These are phyloP conservation scores for Astrocystis sublimbata DNA, from an alignment of 495 filamentous ascomycete species.

Conservation along the genomic window DNA sequence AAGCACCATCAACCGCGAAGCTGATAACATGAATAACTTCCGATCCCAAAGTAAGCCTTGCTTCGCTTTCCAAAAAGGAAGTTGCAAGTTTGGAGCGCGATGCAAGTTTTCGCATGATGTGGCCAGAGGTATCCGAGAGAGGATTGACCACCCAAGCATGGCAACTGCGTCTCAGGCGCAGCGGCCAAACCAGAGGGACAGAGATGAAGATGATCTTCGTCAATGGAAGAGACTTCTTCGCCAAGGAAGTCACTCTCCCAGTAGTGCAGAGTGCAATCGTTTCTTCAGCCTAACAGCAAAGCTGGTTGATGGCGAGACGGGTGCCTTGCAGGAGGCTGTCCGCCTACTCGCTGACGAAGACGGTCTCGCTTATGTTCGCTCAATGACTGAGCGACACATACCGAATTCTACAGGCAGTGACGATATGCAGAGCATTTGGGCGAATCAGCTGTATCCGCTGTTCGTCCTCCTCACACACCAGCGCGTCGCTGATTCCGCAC, in stretches of 20 bases:
- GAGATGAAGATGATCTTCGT: constrained; percentile 23
- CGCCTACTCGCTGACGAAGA: constrained; percentile 35
- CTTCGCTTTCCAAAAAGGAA: constrained; percentile 12
- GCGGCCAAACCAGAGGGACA: background rate
- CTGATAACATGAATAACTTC: background rate
- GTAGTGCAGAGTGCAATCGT: constrained; percentile 8
- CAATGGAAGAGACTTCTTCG: constrained; percentile 33
- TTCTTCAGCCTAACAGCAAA: constrained; percentile 38
- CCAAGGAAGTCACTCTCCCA: constrained; percentile 16
- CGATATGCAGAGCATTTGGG: constrained; percentile 24
- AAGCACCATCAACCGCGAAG: background rate
- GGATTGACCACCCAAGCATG: background rate
- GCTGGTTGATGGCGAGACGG: constrained; percentile 37
- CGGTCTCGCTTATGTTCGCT: constrained; percentile 37
- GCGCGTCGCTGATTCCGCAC: constrained; percentile 32
- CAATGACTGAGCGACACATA: constrained; percentile 33
- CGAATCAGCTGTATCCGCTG: constrained; percentile 27
- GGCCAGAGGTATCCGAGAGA: background rate
- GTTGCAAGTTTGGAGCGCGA: constrained; percentile 21
- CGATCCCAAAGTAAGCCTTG: background rate
- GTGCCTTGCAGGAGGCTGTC: constrained; percentile 36
- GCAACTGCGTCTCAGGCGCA: constrained; percentile 8
- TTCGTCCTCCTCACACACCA: constrained; percentile 36
- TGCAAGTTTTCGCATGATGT: constrained; percentile 28
- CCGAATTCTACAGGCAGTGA: constrained; percentile 5